phyloP scores from a whole-genome alignment of 2,329 filamentous ascomycete genomes.

The Aspergillus tamarii region DNA sequence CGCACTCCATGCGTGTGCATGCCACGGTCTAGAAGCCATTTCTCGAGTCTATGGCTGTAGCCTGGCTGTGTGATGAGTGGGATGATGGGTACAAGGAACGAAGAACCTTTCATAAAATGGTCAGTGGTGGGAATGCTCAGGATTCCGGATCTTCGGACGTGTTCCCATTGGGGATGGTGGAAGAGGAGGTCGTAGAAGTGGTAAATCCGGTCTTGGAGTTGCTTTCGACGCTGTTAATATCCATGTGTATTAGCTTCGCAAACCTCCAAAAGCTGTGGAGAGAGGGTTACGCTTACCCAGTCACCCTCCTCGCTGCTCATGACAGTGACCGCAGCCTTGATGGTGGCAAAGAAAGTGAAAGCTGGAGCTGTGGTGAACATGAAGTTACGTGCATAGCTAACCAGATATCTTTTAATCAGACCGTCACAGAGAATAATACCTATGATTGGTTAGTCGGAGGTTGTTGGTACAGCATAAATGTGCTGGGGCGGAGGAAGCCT shows the following conservation, averaged over 20 bases:
- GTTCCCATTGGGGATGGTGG: conserved; percentile 1
- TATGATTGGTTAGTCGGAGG: background rate
- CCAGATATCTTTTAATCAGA: conserved; percentile 1
- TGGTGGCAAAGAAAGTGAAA: conserved; percentile 10
- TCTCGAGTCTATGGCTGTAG: background rate
- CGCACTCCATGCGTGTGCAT: conserved; percentile 2
- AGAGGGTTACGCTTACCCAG: background rate
- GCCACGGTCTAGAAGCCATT: background rate
- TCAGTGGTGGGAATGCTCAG: conserved; percentile 1
- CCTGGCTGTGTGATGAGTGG: conserved; percentile 4
- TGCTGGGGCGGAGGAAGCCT: background rate
- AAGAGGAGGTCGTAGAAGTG: conserved; percentile 6
- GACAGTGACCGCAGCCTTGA: conserved; percentile 5
- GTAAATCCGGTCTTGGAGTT: background rate
- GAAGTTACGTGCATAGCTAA: conserved; percentile 8
- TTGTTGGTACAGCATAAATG: background rate
- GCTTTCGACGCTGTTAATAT: conserved; percentile 4
- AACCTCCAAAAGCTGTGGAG: background rate
- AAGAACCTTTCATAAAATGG: background rate
- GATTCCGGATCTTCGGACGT: background rate
- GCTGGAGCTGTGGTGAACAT: conserved; percentile 14
- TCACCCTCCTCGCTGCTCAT: conserved; percentile 9
- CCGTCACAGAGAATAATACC: background rate
- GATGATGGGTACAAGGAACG: conserved; percentile 9
- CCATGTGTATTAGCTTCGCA: background rate